A percentile compares a stretch with the other conserved stretches of the same genome.
phyloP scores from a whole-genome alignment of 495 filamentous ascomycete genomes.

The Astrothelium subdiscretum region DNA sequence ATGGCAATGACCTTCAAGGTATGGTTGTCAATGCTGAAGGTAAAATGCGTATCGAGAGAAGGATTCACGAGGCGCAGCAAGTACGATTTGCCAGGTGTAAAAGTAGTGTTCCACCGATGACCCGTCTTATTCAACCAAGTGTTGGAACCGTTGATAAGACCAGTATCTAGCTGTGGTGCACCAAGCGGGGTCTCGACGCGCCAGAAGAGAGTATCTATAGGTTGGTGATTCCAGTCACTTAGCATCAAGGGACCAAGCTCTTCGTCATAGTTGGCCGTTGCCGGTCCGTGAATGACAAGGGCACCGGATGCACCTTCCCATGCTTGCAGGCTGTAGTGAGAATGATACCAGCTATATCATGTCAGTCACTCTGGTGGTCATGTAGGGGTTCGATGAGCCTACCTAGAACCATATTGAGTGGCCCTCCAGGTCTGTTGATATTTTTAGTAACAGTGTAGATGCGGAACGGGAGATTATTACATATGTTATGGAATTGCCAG shows the following conservation, averaged over 20 bases:
- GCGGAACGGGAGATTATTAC: neutral
- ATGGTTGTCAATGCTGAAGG: constrained; percentile 31
- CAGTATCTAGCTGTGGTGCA: constrained; percentile 30
- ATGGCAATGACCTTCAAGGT: constrained; percentile 29
- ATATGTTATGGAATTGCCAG: constrained; percentile 27
- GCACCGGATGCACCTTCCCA: constrained; percentile 28
- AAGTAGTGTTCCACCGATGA: constrained; percentile 26
- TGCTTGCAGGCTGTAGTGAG: constrained; percentile 25
- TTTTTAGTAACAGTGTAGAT: constrained; percentile 29
- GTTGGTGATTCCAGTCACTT: constrained; percentile 24
- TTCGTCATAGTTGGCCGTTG: constrained; percentile 24
- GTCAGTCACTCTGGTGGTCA: constrained; percentile 27
- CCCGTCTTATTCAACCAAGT: constrained; percentile 31
- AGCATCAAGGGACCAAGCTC: constrained; percentile 21
- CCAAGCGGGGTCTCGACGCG: constrained; percentile 18
- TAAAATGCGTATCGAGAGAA: constrained; percentile 31
- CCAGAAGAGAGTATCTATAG: constrained; percentile 6
- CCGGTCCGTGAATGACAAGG: constrained; percentile 29
- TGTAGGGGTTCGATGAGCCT: too few species aligned
- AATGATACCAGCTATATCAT: constrained; percentile 27
- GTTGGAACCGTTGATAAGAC: constrained; percentile 44
- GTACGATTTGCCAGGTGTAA: constrained; percentile 34
- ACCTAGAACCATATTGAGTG: constrained; percentile 16
- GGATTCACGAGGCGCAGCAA: constrained; percentile 39
- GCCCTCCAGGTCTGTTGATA: constrained; percentile 9